Percentiles rank a stretch among this genome's conserved stretches.
Evolutionary conservation across 495 filamentous ascomycete genomes (phyloP).

Genomic region (Penicillium crystallinum): DNA sequence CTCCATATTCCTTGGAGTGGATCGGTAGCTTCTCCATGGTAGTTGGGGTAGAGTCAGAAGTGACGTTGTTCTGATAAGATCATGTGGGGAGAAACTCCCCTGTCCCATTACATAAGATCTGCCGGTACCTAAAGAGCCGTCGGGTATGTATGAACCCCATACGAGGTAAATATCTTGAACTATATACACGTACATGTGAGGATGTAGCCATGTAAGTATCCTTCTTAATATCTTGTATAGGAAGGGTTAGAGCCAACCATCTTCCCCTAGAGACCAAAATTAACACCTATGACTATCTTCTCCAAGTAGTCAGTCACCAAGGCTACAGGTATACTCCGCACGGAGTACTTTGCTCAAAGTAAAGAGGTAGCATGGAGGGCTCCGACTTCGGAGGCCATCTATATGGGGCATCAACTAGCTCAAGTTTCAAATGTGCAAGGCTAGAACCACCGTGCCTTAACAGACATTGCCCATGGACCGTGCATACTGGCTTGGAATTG

Average conservation of each 20-base stretch:
- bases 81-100: not conserved
- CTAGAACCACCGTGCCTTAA: not conserved
- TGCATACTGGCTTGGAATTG: not conserved
- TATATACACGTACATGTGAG: no score
- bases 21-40: slow-evolving; percentile 26
- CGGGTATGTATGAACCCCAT: not conserved
- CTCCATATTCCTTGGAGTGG: slow-evolving; percentile 14
- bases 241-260: not conserved
- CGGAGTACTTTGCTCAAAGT: not conserved
- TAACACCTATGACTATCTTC: not conserved
- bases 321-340: not conserved
- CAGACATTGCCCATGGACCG: not conserved
- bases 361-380: not conserved
- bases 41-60: not conserved
- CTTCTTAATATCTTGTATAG: not conserved
- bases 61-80: slow-evolving; percentile 11
- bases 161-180: no score
- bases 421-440: not conserved
- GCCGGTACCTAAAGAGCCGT: not conserved
- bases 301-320: not conserved
- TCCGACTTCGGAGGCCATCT: slow-evolving; percentile 7
- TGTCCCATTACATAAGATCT: slow-evolving; percentile 3
- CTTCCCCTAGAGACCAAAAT: not conserved
- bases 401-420: not conserved
- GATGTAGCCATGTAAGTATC: not conserved